A percentile compares a stretch with the other conserved stretches of the same genome.
phyloP scores from a whole-genome alignment of 148 eudicot genomes.

The Rhododendron kiyosumense region DNA sequence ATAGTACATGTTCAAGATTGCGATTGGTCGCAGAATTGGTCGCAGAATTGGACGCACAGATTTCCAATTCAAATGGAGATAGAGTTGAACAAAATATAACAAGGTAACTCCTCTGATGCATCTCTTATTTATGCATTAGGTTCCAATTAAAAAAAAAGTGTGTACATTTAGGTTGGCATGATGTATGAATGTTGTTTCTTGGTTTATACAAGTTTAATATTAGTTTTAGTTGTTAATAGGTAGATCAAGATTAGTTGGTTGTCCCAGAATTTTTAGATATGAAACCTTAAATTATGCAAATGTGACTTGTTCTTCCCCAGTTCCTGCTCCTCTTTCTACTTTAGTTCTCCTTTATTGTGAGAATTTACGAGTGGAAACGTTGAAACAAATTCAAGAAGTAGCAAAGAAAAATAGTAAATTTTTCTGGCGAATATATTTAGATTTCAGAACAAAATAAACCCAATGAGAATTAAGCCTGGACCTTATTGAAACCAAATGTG shows the following conservation, averaged over 20 bases:
- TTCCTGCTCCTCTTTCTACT: background rate
- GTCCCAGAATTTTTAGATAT: background rate
- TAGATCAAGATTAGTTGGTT: background rate
- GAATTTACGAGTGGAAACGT: background rate
- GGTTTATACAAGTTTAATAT: background rate
- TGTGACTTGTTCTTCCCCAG: background rate
- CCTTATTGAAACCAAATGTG: background rate
- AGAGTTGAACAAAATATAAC: background rate
- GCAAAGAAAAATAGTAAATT: background rate
- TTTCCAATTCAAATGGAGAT: background rate
- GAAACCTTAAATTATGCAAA: background rate
- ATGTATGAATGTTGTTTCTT: background rate
- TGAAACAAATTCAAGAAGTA: background rate
- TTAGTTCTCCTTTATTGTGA: background rate
- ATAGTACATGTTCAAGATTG: background rate
- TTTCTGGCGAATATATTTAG: no score
- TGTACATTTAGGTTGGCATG: background rate
- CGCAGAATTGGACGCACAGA: background rate
- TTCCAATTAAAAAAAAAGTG: no score
- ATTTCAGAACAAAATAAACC: background rate
- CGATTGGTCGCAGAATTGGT: background rate
- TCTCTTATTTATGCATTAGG: background rate
- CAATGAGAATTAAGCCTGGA: background rate
- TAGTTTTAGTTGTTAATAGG: background rate
- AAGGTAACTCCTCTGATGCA: slow-evolving; percentile 1